These are phyloP conservation scores for Hyaloscypha bicolor DNA, from an alignment of 495 filamentous ascomycete genomes.

Conservation along the genomic window DNA sequence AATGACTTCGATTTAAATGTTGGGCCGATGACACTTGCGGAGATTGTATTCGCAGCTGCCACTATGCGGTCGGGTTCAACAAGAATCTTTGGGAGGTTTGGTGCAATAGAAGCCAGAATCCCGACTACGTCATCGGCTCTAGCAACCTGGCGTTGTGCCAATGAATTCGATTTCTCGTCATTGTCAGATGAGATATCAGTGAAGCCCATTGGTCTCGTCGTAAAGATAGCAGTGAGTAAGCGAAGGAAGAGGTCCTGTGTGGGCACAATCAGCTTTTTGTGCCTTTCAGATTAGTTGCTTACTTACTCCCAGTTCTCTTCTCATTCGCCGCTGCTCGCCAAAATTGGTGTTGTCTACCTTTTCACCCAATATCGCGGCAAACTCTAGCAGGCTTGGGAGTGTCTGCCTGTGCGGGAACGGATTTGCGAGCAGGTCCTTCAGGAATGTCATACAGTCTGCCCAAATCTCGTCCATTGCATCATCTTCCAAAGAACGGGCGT, in stretches of 20 bases:
- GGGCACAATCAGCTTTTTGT: slow-evolving; percentile 18
- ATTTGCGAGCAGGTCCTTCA: slow-evolving; percentile 88
- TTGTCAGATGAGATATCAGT: slow-evolving; percentile 41
- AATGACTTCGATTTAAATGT: slow-evolving; percentile 83
- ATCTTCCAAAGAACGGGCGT: slow-evolving; percentile 87
- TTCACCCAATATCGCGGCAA: slow-evolving; percentile 83
- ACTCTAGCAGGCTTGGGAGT: slow-evolving; percentile 83
- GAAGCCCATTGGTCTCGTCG: slow-evolving; percentile 74
- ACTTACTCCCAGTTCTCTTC: slow-evolving; percentile 86
- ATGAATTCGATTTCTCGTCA: slow-evolving; percentile 36
- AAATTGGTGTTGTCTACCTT: slow-evolving; percentile 98
- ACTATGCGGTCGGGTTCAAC: slow-evolving; percentile 83
- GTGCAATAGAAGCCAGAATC: slow-evolving; percentile 76
- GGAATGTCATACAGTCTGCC: slow-evolving; percentile 89
- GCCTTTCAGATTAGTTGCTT: slow-evolving; percentile 32
- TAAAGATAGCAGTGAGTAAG: slow-evolving; percentile 87
- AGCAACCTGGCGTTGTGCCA: slow-evolving; percentile 16
- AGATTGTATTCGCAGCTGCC: slow-evolving; percentile 75
- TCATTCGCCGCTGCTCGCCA: slow-evolving; percentile 92
- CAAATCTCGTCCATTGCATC: slow-evolving; percentile 99
- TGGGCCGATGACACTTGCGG: slow-evolving; percentile 79
- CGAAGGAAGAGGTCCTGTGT: slow-evolving; percentile 85
- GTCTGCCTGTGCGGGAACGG: slow-evolving; percentile 94
- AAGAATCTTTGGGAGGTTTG: slow-evolving; percentile 81
- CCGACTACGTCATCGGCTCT: slow-evolving; percentile 76